Evolutionary conservation across 306 rosid genomes (phyloP).

Genomic region (Acmispon strigosus): DNA sequence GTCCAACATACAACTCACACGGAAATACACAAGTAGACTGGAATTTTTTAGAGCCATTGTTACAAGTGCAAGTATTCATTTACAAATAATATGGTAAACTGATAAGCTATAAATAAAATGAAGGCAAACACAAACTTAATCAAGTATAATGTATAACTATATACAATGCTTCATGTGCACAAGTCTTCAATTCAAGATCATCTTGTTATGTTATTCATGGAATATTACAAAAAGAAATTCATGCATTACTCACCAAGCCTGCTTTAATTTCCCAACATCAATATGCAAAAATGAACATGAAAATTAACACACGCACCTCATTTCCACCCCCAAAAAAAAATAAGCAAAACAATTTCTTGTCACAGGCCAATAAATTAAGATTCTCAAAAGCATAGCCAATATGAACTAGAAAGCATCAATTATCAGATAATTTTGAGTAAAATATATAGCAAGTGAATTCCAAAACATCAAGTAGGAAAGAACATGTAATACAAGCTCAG

Average conservation of each 20-base stretch:
- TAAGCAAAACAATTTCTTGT: neutral
- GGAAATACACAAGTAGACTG: neutral
- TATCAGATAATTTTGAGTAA: neutral
- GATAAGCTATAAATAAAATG: neutral
- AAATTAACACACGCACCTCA: neutral
- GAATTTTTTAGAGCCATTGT: neutral
- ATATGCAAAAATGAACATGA: neutral
- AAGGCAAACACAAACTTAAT: neutral
- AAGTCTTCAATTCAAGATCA: neutral
- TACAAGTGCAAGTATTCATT: neutral
- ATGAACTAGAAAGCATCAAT: neutral
- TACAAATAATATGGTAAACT: neutral
- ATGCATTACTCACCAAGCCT: neutral
- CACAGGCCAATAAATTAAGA: neutral
- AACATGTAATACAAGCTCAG: neutral
- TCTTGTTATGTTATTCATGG: neutral
- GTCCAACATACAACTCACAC: neutral
- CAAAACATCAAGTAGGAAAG: neutral
- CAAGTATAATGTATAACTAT: neutral
- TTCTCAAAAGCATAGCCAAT: neutral
- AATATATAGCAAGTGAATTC: neutral
- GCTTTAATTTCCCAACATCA: neutral
- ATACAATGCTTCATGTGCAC: neutral
- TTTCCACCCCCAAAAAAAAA: neutral
- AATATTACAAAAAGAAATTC: neutral